These are phyloP conservation scores for Misopates orontium DNA, from an alignment of 257 asterid species.

Conservation along the genomic window DNA sequence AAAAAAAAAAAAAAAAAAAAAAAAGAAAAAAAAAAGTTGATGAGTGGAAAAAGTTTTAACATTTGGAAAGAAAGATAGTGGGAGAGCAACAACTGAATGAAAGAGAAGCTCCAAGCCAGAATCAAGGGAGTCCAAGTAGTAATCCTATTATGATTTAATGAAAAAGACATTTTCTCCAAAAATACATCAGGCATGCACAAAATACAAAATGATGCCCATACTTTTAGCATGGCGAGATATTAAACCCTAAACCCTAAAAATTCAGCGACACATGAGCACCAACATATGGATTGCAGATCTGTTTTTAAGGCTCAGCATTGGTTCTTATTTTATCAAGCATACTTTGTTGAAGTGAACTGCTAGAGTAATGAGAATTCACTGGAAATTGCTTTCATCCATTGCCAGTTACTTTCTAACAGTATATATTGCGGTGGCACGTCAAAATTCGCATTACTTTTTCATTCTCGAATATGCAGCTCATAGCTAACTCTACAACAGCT, in stretches of 20 bases:
- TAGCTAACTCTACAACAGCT: not conserved
- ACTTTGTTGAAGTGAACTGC: not conserved
- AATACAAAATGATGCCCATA: not conserved
- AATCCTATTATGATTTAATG: not conserved
- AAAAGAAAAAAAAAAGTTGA: not conserved
- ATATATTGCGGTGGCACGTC: not conserved
- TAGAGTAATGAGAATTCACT: not conserved
- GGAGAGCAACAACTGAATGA: not conserved
- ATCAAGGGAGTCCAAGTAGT: not conserved
- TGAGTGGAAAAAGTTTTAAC: not conserved
- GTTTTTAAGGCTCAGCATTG: not conserved
- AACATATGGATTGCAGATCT: not conserved
- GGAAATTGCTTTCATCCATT: not conserved
- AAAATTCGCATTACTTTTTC: slow-evolving; percentile 1
- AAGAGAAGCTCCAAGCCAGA: not conserved
- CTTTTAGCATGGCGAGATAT: slow-evolving; percentile 4
- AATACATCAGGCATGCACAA: slow-evolving; percentile 10
- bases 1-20: not conserved
- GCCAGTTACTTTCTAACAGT: too few species aligned
- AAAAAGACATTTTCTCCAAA: not conserved
- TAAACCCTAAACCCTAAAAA: too few species aligned
- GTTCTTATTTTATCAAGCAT: not conserved
- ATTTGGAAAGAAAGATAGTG: not conserved
- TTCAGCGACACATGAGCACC: not conserved
- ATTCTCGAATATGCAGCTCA: slow-evolving; percentile 6